Evolutionary conservation across 768 basidiomycete genomes (phyloP).

Genomic region (Lactifluus subvellereus): DNA sequence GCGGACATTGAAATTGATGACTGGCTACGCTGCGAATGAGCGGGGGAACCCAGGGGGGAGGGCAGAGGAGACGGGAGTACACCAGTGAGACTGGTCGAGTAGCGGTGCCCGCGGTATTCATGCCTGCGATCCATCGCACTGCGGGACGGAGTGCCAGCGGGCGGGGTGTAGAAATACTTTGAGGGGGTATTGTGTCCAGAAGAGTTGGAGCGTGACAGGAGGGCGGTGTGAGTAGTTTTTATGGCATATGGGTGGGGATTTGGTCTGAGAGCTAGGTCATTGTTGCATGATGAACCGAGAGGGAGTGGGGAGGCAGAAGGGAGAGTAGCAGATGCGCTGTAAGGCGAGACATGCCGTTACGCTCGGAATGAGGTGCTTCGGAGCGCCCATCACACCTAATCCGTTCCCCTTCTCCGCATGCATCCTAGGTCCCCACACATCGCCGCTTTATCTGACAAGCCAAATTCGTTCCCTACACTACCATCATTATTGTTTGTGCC

Average conservation of each 20-base stretch:
- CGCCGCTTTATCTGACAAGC: too few species aligned
- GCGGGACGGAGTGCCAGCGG: constrained; percentile 23
- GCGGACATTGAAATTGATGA: constrained; percentile 22
- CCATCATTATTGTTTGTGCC: too few species aligned
- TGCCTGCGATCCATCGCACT: constrained; percentile 28
- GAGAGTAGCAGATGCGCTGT: neutral
- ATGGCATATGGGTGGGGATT: constrained; percentile 80
- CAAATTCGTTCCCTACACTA: too few species aligned
- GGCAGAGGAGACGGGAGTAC: constrained; percentile 47
- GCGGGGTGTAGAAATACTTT: constrained; percentile 46
- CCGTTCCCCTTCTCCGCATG: too few species aligned
- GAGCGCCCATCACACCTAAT: too few species aligned
- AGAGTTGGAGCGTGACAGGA: constrained; percentile 62
- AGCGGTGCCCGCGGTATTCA: constrained; percentile 37
- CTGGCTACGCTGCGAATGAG: constrained; percentile 8
- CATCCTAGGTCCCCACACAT: too few species aligned
- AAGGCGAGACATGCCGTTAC: too few species aligned
- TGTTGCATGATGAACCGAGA: constrained; percentile 18
- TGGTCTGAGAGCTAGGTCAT: constrained; percentile 34
- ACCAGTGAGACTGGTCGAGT: constrained; percentile 38
- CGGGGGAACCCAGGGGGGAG: constrained; percentile 26
- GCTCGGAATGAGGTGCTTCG: too few species aligned
- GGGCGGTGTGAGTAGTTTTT: constrained; percentile 68
- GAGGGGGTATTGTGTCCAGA: constrained; percentile 37
- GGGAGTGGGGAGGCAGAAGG: neutral